Evolutionary conservation across 179 eudicot genomes (phyloP).

Genomic region (Dionaea muscipula): DNA sequence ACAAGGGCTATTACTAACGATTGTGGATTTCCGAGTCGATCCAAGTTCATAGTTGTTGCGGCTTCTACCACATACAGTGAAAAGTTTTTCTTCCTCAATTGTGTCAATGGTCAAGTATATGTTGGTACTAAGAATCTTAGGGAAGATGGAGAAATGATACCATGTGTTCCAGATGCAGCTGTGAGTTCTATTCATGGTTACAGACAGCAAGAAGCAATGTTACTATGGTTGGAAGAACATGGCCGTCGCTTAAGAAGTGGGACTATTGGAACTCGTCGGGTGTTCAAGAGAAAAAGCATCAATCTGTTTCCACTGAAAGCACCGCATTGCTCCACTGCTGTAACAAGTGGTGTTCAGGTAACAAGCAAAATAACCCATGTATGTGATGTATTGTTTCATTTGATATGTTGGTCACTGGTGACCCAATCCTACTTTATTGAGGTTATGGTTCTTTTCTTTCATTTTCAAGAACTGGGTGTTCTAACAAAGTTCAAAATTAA

Average conservation of each 20-base stretch:
- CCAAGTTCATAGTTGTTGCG: conserved; percentile 49
- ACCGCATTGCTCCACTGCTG: conserved; percentile 58
- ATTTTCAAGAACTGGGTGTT: not conserved
- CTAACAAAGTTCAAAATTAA: no score
- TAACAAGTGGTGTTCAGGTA: conserved; percentile 92
- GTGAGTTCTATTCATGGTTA: conserved; percentile 26
- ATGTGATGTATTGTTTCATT: not conserved
- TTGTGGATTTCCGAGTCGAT: conserved; percentile 22
- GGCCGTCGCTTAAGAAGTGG: conserved; percentile 60
- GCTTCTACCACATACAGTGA: conserved; percentile 23
- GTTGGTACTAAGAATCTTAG: conserved; percentile 55
- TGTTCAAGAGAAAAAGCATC: conserved; percentile 38
- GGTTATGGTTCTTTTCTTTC: not conserved
- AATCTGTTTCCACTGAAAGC: conserved; percentile 56
- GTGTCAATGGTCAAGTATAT: conserved; percentile 52
- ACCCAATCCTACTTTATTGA: not conserved
- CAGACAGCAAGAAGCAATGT: conserved; percentile 47
- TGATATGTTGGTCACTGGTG: not conserved
- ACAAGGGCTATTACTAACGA: conserved; percentile 24
- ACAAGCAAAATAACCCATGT: not conserved
- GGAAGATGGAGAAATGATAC: conserved; percentile 55
- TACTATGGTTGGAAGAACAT: conserved; percentile 95
- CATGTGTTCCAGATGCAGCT: conserved; percentile 64
- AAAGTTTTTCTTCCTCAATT: conserved; percentile 58
- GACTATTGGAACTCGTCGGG: conserved; percentile 38